Conservation (phyloP, 352 stramenopile species). For the Phytophthora fragariaefolia region DNA sequence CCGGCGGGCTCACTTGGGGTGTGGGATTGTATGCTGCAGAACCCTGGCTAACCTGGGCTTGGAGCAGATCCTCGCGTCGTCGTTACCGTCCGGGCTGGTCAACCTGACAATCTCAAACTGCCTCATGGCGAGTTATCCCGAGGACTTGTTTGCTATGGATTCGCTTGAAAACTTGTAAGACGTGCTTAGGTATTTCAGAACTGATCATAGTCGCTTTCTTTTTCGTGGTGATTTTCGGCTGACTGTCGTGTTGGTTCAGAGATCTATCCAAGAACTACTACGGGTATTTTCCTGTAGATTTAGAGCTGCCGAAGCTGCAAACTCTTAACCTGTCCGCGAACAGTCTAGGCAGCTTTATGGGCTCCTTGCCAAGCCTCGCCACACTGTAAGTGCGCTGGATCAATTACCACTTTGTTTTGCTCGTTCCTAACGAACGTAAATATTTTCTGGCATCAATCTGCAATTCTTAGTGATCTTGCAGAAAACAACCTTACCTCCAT, state of each 20-base stretch:
- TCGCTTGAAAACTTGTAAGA: slow-evolving; percentile 57
- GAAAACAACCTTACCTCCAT: slow-evolving; percentile 56
- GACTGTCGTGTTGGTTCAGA: slow-evolving; percentile 31
- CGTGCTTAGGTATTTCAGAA: not conserved
- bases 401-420: not conserved
- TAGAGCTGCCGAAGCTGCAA: slow-evolving; percentile 43
- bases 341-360: slow-evolving; percentile 51
- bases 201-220: not conserved
- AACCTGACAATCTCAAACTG: slow-evolving; percentile 73
- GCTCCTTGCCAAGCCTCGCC: slow-evolving; percentile 43
- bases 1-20: not conserved
- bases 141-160: slow-evolving; percentile 57
- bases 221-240: not conserved
- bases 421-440: not conserved
- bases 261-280: slow-evolving; percentile 77
- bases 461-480: slow-evolving; percentile 50
- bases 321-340: slow-evolving; percentile 66
- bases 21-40: slow-evolving; percentile 20
- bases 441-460: too few species aligned
- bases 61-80: slow-evolving; percentile 47
- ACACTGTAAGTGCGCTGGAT: slow-evolving; percentile 46
- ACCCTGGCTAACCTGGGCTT: slow-evolving; percentile 62
- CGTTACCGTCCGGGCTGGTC: slow-evolving; percentile 40
- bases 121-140: slow-evolving; percentile 53
- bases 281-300: slow-evolving; percentile 50